These are phyloP conservation scores for Rosa multiflora DNA, from an alignment of 306 rosid species.

Conservation along the genomic window DNA sequence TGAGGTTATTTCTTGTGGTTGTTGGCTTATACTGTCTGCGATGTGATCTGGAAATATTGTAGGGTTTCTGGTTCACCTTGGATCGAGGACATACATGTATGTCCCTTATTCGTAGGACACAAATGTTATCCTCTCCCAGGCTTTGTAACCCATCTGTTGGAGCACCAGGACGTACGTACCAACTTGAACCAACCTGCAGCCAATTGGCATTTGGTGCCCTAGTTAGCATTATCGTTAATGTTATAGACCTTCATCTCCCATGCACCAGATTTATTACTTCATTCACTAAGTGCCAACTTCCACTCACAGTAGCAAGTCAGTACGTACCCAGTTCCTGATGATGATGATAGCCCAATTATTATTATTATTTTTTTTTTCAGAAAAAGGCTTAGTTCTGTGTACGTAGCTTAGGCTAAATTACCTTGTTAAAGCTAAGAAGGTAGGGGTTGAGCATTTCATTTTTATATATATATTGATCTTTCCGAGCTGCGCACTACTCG, in stretches of 20 bases:
- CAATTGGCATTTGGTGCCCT: slow-evolving; percentile 17
- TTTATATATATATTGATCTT: neutral
- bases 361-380: neutral
- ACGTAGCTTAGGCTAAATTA: neutral
- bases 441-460: neutral
- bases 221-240: neutral
- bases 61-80: slow-evolving; percentile 36
- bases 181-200: slow-evolving; percentile 33
- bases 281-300: neutral
- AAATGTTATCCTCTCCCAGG: slow-evolving; percentile 32
- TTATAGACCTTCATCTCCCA: neutral
- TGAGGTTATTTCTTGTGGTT: neutral
- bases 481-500: neutral
- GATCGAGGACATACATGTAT: slow-evolving; percentile 22
- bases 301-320: neutral
- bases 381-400: neutral
- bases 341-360: neutral
- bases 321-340: neutral
- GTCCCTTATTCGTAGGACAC: slow-evolving; percentile 41
- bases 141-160: slow-evolving; percentile 43
- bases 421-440: neutral
- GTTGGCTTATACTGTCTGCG: slow-evolving; percentile 12
- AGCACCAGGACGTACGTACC: slow-evolving; percentile 32
- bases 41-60: slow-evolving; percentile 17
- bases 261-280: neutral